Base-by-base conservation (phyloP, 2,329 filamentous ascomycete genomes). In the Hymenotorrendiella dingleyae region DNA sequence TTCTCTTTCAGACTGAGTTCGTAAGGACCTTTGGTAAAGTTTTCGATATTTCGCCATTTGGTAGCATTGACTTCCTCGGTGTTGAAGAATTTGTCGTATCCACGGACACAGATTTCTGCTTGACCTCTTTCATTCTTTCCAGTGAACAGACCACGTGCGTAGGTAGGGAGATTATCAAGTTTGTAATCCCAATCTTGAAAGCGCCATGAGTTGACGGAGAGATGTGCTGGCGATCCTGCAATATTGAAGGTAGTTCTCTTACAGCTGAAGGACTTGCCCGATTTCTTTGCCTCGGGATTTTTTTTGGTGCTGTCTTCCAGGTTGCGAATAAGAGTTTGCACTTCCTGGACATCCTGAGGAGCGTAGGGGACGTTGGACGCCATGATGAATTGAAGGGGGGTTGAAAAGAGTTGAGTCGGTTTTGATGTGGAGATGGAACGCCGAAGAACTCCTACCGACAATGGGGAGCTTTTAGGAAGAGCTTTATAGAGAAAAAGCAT, bases 11-110 rank as follows among this genome's bases (percentile, higher is more conserved):
- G 79, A 45, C 89, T 97, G 43, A 98, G 70, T 66, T 98, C 93
- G 57, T 97, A 98, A 0, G 93, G 93, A 0, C 88, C 89, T 50
- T 78, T 70, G 1, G 93, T 97, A 43, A 84, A 74, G 21, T 67
- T 65, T 59, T 84, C 72, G 47, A 98, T 87, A 58, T 84, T 86
- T 12, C 70, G 64, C 93, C 93, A 98, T 56, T 82, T 76, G 3
- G 93, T 98, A 52, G 84, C 79, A 35, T 69, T 64, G 6, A 94
- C 84, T 67, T 98, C 93, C 38, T 78, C 78, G 29, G 87, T 76
- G 57, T 98, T 98, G 78, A 98, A 98, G 70, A 98, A 98, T 67
- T 98, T 98, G 72, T 98, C 91, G 66, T 98, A 98, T 39, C 93
- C 93, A 55, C 93, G 78, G 36, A 88, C 80, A 1, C 77, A 85